Evolutionary conservation across 768 basidiomycete genomes (phyloP).

Genomic region (Lactarius vividus): DNA sequence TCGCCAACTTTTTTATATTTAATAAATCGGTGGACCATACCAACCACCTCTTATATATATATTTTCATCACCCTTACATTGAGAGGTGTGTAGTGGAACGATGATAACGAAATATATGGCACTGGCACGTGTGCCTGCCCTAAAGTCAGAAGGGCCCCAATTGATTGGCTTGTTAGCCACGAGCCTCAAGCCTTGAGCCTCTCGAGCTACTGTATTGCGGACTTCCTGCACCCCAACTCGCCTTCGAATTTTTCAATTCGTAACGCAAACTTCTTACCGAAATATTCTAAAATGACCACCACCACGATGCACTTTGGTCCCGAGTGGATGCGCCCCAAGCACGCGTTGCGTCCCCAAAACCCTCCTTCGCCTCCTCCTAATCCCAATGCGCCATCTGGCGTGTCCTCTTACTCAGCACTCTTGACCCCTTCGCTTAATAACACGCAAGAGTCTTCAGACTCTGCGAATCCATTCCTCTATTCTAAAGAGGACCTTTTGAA

Average conservation of each 20-base stretch:
- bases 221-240: constrained; percentile 11
- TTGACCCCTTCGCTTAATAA: constrained; percentile 53
- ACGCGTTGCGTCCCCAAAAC: constrained; percentile 52
- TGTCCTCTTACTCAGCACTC: constrained; percentile 69
- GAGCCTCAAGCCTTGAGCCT: constrained; percentile 11
- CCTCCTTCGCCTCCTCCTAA: constrained; percentile 57
- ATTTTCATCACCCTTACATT: neutral
- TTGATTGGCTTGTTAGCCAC: constrained; percentile 14
- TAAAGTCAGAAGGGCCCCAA: constrained; percentile 13
- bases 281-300: constrained; percentile 45
- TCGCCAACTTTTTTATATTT: neutral
- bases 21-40: neutral
- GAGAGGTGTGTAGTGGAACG: neutral
- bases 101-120: neutral
- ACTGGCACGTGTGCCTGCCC: constrained; percentile 19
- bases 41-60: neutral
- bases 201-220: constrained; percentile 5
- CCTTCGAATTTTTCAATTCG: constrained; percentile 5
- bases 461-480: constrained; percentile 79
- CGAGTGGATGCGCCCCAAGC: constrained; percentile 89
- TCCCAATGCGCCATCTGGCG: constrained; percentile 44
- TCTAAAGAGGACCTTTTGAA: constrained; percentile 80
- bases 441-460: constrained; percentile 56
- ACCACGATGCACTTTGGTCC: constrained; percentile 87
- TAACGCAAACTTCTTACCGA: constrained; percentile 1